Percentiles rank a stretch among this genome's conserved stretches.
Evolutionary conservation across 371 early-diverging fungal species (phyloP).

Genomic region (Mortierella sp.): DNA sequence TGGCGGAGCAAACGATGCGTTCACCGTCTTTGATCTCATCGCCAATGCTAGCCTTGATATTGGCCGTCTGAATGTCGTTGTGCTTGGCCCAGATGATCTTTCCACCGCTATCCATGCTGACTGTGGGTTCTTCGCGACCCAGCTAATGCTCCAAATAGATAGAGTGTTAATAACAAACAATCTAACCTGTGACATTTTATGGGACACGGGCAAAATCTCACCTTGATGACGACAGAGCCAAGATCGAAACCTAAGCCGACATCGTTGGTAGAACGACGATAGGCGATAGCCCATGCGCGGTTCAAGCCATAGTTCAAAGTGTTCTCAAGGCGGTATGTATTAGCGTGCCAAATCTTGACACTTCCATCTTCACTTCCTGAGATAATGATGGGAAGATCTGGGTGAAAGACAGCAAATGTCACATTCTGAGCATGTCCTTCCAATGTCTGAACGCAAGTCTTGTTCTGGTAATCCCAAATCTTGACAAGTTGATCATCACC

Average conservation of each 20-base stretch:
- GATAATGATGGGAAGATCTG: constrained; percentile 96
- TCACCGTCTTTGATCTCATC: constrained; percentile 93
- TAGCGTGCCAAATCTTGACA: constrained; percentile 98
- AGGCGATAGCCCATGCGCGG: constrained; percentile 95
- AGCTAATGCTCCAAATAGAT: constrained; percentile 55
- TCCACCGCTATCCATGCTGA: constrained; percentile 96
- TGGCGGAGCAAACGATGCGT: constrained; percentile 84
- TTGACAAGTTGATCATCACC: constrained; percentile 95
- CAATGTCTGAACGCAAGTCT: constrained; percentile 96
- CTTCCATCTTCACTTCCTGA: constrained; percentile 97
- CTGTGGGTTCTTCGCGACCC: constrained; percentile 96
- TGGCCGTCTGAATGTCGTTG: constrained; percentile 95
- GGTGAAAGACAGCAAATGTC: constrained; percentile 96
- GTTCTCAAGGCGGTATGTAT: constrained; percentile 96
- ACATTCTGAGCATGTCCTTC: constrained; percentile 99
- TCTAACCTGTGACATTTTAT: not conserved
- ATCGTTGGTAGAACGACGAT: constrained; percentile 87
- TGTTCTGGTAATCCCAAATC: constrained; percentile 99
- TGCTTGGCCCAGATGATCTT: constrained; percentile 98
- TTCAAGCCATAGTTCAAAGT: constrained; percentile 97
- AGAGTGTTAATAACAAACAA: not conserved
- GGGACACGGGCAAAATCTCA: constrained; percentile 19
- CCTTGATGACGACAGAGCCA: constrained; percentile 93
- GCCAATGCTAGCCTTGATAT: constrained; percentile 84
- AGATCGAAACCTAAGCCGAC: constrained; percentile 97